Evolutionary conservation across 1,139 yeast species (phyloP), one percentile per base, ranked within the genome.

Genomic region (Pichia sp.): DNA sequence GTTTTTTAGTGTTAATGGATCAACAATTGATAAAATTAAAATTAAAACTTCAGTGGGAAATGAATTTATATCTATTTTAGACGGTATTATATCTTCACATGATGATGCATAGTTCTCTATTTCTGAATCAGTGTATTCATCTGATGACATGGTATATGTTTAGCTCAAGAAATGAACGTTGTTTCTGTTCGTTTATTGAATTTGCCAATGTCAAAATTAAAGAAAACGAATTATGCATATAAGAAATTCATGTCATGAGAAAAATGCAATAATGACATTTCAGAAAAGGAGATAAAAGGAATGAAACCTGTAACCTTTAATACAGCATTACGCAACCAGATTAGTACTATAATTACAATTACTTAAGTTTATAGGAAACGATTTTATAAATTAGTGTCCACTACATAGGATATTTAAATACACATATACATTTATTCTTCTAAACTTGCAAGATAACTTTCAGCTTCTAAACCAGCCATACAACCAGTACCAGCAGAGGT

Each of bases 401-500:
- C 13, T n/a, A 42, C 1, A 42, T n/a, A n/a, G 33, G 25, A n/a
- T n/a, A 10, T 3, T 25, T 25, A 25, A 16, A 7, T 39, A 27
- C 14, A 41, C 44, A n/a, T 9, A 6, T 18, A 27, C 14, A 44
- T 45, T 22, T 33, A 42, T 28, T 43, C 42, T 19, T 84, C 91
- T 64, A 77, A 77, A 67, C 87, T 93, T 51, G 91, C 75, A 60
- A 91, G 71, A 70, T 79, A 87, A 71, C 81, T 84, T 75, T 90
- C 97, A 66, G 95, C 89, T 67, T 93, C 99, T 60, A 93, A 79
- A 58, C 96, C 99, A 63, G 99, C 99, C 97, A 91, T 93, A 79
- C 99, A 93, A 58, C 99, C 99, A 60, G 96, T 81, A 67, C 99
- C 99, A 34, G 99, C 99, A 68, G 97, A 90, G 49, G 99, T 93